Evolutionary conservation across 2,329 filamentous ascomycete species (phyloP).

Genomic region (Fusarium sp.): DNA sequence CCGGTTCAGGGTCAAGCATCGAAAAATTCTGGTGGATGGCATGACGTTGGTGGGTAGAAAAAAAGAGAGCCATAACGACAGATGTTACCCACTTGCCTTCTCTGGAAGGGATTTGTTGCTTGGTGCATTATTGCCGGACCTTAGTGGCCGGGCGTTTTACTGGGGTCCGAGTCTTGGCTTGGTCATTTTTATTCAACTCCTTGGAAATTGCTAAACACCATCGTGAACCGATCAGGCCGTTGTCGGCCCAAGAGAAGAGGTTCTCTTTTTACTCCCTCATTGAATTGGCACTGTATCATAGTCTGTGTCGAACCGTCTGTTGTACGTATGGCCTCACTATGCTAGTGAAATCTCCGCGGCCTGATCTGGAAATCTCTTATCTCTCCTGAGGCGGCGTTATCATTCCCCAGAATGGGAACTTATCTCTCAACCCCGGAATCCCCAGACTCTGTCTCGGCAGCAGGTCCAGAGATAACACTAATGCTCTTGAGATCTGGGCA

Average conservation of each 20-base stretch:
- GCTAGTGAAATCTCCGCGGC: constrained; percentile 2
- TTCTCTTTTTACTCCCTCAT: constrained; percentile 18
- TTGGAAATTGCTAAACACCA: constrained; percentile 25
- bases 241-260: constrained; percentile 12
- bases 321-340: constrained; percentile 4
- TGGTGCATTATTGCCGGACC: constrained; percentile 23
- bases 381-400: constrained; percentile 18
- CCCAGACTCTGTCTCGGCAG: constrained; percentile 35
- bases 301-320: neutral
- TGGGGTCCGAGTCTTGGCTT: neutral
- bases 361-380: constrained; percentile 37
- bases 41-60: constrained; percentile 15
- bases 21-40: neutral
- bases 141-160: neutral
- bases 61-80: neutral
- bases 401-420: constrained; percentile 29
- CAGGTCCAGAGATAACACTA: constrained; percentile 37
- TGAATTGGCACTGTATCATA: constrained; percentile 11
- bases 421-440: constrained; percentile 42
- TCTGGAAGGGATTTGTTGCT: constrained; percentile 19
- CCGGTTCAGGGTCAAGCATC: neutral
- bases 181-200: neutral
- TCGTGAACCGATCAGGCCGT: constrained; percentile 27
- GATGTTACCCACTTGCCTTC: constrained; percentile 34
- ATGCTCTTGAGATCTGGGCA: constrained; percentile 36